Evolutionary conservation across 192 early-diverging fungal genomes (phyloP).

Genomic region (Radiomyces spectabilis): DNA sequence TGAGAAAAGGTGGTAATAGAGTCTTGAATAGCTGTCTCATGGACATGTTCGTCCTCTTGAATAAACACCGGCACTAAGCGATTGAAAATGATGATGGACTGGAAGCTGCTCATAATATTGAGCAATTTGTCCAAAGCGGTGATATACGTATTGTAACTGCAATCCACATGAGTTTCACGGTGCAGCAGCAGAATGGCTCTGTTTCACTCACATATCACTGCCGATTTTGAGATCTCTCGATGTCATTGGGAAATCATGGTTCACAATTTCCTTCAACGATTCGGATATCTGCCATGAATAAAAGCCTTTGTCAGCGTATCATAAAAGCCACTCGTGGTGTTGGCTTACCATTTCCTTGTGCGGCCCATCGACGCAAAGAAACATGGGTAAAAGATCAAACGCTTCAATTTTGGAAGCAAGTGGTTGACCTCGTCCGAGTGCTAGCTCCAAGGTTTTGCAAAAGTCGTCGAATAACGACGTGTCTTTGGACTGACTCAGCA

Average conservation of each 20-base stretch:
- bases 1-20: constrained; percentile 25
- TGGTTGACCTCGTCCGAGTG: constrained; percentile 25
- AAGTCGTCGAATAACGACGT: constrained; percentile 26
- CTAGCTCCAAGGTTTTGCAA: constrained; percentile 26
- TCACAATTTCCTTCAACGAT: too few species aligned
- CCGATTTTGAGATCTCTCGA: too few species aligned
- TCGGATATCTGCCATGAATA: too few species aligned
- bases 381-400: constrained; percentile 40
- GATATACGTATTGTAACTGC: constrained; percentile 45
- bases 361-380: constrained; percentile 21
- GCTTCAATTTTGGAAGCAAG: constrained; percentile 35
- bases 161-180: not conserved
- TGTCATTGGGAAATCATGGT: too few species aligned
- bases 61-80: constrained; percentile 44
- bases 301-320: too few species aligned
- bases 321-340: too few species aligned
- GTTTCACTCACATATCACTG: too few species aligned
- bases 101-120: constrained; percentile 31
- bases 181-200: too few species aligned
- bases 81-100: constrained; percentile 38
- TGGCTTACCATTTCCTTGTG: too few species aligned
- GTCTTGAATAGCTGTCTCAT: constrained; percentile 30
- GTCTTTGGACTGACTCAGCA: constrained; percentile 25
- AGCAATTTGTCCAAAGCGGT: constrained; percentile 46
- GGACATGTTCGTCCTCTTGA: constrained; percentile 41